Base-by-base conservation (phyloP, 1,284 basidiomycete species). In the Afroboletus lepidellus region DNA sequence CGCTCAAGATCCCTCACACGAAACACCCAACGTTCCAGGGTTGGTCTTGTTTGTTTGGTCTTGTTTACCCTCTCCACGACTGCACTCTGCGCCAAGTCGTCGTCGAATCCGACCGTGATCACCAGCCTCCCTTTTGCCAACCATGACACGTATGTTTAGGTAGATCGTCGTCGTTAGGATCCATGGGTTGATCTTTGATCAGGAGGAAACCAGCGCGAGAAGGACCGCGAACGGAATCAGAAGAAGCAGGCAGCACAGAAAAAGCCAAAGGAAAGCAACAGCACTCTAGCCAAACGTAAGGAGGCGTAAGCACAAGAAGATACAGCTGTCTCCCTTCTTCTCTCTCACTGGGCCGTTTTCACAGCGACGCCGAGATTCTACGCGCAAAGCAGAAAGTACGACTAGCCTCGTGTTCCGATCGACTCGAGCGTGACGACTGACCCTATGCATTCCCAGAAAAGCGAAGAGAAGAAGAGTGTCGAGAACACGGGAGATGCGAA, bases 171-270 rank as follows among this genome's bases (percentile, higher is more conserved):
- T 54, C 32, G 23, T 33, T 33, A 7, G 38, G 30, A 20, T 23
- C 5, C 3, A 38, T 13, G 33, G 32, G 7, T 41, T 57, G 55
- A 65, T 66, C 48, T 48, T 25, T 24, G 39, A 57, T 60, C 44
- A 91, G 88, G 88, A 64, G 88, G 88, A 60, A 90, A 91, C 66
- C 88, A 91, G 69, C 81, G 88, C 50, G 88, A 91, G 16, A 77
- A 73, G 69, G 88, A 87, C 68, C 86, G 88, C 58, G 68, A 71
- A 29, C 84, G 83, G 66, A 84, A 38, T 12, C 86, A 11, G 82
- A 91, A 91, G 74, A 90, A 89, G 69, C 71, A 74, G 7, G 78
- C 76, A 16, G 68, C 73, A 3, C 58, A 57, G 7, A 68, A 69
- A 18, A 85, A 85, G 67, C 69, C 81, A 37, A 90, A 89, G 70